Conservation (phyloP, 768 basidiomycete species). For the Mrakia gelida region DNA sequence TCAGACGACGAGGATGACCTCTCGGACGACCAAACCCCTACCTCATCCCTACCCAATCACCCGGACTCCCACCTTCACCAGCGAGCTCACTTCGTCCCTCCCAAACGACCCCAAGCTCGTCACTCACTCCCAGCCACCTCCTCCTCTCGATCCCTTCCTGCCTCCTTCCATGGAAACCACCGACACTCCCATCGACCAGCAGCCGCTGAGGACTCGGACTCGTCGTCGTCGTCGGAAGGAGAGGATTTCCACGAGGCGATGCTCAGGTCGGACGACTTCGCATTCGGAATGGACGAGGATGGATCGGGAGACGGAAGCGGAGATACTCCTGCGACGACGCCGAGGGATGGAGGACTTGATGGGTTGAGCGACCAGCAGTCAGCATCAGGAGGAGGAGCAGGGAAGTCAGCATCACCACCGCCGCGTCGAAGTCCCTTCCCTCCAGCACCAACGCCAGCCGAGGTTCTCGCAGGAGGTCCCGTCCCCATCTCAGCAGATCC, state of each 20-base stretch:
- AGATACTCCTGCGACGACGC: slow-evolving; percentile 19
- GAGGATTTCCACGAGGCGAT: slow-evolving; percentile 13
- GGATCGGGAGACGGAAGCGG: slow-evolving; percentile 2
- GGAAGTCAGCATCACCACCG: background rate
- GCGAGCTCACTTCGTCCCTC: background rate
- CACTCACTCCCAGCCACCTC: background rate
- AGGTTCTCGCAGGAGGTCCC: slow-evolving; percentile 13
- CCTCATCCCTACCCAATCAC: background rate
- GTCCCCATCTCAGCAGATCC: background rate
- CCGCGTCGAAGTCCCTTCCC: background rate
- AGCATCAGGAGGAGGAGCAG: background rate
- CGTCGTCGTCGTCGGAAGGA: slow-evolving; percentile 10
- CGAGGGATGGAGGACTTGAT: background rate
- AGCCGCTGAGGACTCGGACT: background rate
- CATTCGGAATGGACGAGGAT: slow-evolving; percentile 19
- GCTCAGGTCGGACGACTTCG: background rate
- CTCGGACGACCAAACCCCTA: background rate
- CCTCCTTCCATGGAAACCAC: background rate
- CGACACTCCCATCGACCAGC: background rate
- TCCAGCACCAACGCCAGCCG: slow-evolving; percentile 6
- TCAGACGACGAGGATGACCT: background rate
- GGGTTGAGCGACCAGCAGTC: background rate
- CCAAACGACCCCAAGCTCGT: background rate
- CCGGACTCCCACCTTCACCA: background rate
- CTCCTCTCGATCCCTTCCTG: background rate